phyloP scores from a whole-genome alignment of 225 moss, liverwort and hornwort genomes.

The Asterella californica region DNA sequence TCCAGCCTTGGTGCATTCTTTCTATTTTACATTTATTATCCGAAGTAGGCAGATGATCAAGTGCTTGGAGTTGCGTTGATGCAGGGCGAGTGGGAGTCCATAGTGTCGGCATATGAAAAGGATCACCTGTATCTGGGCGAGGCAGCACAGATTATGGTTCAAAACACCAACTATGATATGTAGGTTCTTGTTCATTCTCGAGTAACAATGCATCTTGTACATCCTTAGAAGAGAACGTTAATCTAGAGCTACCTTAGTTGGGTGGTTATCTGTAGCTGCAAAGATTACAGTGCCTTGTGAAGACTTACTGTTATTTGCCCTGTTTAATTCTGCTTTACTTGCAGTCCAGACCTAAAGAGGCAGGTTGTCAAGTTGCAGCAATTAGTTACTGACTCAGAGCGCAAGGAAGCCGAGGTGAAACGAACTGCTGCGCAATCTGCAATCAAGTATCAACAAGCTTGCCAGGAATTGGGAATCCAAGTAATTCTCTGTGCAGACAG shows the following conservation, averaged over 20 bases:
- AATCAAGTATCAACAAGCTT: slow-evolving; percentile 78
- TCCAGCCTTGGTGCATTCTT: neutral
- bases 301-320: neutral
- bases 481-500: slow-evolving; percentile 34
- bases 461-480: slow-evolving; percentile 84
- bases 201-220: neutral
- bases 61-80: slow-evolving; percentile 5
- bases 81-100: slow-evolving; percentile 91
- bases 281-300: neutral
- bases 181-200: slow-evolving; percentile 27
- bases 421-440: slow-evolving; percentile 77
- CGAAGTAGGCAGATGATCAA: neutral
- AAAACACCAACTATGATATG: slow-evolving; percentile 96
- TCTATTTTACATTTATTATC: neutral
- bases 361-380: slow-evolving; percentile 90
- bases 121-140: slow-evolving; percentile 82
- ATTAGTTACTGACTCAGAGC: slow-evolving; percentile 83
- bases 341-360: slow-evolving; percentile 84
- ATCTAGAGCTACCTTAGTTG: neutral
- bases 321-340: slow-evolving; percentile 14
- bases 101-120: slow-evolving; percentile 93
- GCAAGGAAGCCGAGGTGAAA: slow-evolving; percentile 83
- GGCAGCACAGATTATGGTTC: slow-evolving; percentile 93
- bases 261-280: too few relatives aligned
- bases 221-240: neutral